These are phyloP conservation scores for Aspergillus indologenus DNA, from an alignment of 495 filamentous ascomycete species.

Conservation along the genomic window DNA sequence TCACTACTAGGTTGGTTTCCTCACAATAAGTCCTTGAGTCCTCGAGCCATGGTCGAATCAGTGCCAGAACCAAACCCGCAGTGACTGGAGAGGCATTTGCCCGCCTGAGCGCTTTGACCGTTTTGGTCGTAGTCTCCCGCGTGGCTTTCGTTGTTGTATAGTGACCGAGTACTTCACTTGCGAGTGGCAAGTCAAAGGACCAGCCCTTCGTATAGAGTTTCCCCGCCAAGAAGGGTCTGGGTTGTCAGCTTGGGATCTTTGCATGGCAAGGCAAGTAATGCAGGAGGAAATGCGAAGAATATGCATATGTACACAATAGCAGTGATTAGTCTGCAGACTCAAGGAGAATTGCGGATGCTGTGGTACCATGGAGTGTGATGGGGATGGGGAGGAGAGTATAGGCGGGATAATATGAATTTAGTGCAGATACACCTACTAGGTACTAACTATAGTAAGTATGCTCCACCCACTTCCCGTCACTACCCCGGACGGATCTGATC, in stretches of 20 bases:
- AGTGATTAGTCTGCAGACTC: not conserved
- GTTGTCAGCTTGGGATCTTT: not conserved
- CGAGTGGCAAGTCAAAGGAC: not conserved
- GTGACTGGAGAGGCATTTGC: too few relatives aligned
- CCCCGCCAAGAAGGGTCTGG: not conserved
- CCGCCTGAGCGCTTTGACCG: not conserved
- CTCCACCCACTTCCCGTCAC: not conserved
- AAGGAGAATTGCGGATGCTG: not conserved
- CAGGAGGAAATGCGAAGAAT: too few relatives aligned
- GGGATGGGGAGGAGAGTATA: too few relatives aligned
- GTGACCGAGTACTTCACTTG: not conserved
- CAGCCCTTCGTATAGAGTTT: not conserved
- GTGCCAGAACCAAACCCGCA: not conserved
- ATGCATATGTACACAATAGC: not conserved
- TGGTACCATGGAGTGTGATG: too few relatives aligned
- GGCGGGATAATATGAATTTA: too few relatives aligned
- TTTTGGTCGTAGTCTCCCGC: not conserved
- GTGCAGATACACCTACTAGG: too few relatives aligned
- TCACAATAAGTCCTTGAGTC: too few relatives aligned
- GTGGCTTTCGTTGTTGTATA: too few relatives aligned
- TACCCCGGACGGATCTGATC: conserved; percentile 3
- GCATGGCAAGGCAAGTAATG: not conserved
- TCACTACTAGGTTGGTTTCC: too few relatives aligned
- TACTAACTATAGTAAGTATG: too few relatives aligned
- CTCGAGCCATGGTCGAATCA: not conserved